Evolutionary conservation across 2,329 filamentous ascomycete genomes (phyloP), one percentile per base, ranked within the genome.

Genomic region (Pseudogymnoascus sp.): DNA sequence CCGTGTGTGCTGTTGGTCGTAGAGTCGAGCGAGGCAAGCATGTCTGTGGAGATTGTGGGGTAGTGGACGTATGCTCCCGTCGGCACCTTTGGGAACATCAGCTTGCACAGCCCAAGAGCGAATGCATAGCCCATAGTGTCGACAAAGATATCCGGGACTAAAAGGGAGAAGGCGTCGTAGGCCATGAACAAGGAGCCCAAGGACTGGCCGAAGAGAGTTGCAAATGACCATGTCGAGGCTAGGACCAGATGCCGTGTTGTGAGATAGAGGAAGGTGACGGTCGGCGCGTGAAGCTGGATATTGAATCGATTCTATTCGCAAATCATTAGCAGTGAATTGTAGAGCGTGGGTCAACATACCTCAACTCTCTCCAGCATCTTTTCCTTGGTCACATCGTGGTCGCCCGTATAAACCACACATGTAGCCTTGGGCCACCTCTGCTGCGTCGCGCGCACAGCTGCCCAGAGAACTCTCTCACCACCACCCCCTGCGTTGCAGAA

Each of bases 41-140:
- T 99, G 71, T 99, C 95, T 60, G 92, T 99, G 2, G 93, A 97
- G 61, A 99, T 99, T 62, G 93, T 97, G 0, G 95, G 95, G 73
- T 97, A 99, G 77, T 99, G 95, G 1, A 97, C 93, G 72, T 99
- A 99, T 61, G 95, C 93, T 52, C 85, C 92, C 0, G 92, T 97
- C 0, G 93, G 90, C 1, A 97, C 83, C 37, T 78, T 75, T 0
- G 84, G 88, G 72, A 97, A 97, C 23, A 97, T 80, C 66, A 89
- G 83, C 72, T 92, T 95, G 75, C 83, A 89, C 2, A 97, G 80
- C 7, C 90, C 91, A 9, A 96, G 83, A 0, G 90, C 84, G 73
- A 97, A 99, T 25, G 93, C 92, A 71, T 97, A 99, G 65, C 95
- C 95, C 93, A 99, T 97, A 1, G 95, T 99, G 72, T 99, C 95